Evolutionary conservation across 306 rosid species (phyloP).

Genomic region (Quercus ilex): DNA sequence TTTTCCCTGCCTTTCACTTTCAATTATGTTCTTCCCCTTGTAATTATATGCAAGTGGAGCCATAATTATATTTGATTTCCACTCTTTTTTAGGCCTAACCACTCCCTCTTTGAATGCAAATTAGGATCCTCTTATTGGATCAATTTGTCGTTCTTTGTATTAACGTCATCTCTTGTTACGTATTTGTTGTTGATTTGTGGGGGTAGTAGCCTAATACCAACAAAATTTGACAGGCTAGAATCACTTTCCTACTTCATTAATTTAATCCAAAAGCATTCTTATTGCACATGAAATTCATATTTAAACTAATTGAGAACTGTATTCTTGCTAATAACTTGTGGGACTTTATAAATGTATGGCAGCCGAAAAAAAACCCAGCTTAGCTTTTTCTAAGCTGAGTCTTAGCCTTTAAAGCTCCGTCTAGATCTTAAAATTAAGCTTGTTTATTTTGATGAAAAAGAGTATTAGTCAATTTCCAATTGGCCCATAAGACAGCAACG

Average conservation of each 20-base stretch:
- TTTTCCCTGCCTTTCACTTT: constrained; percentile 16
- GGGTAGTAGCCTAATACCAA: constrained; percentile 30
- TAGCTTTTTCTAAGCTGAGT: not conserved
- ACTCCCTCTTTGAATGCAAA: constrained; percentile 27
- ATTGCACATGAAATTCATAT: not conserved
- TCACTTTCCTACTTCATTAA: constrained; percentile 26
- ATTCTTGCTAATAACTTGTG: not conserved
- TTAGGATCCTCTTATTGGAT: constrained; percentile 29
- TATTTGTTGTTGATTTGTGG: constrained; percentile 38
- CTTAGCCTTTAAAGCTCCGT: not conserved
- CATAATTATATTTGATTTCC: constrained; percentile 30
- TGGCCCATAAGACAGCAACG: too few species aligned
- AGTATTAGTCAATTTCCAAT: too few species aligned
- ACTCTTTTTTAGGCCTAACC: constrained; percentile 33
- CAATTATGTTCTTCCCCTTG: constrained; percentile 20
- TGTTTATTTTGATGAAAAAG: too few species aligned
- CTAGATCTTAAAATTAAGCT: too few species aligned
- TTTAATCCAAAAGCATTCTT: constrained; percentile 27
- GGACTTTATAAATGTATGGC: not conserved
- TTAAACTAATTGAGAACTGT: not conserved
- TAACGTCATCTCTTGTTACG: constrained; percentile 32
- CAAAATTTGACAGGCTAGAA: constrained; percentile 46
- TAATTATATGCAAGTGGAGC: constrained; percentile 40
- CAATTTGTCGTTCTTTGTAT: not conserved
- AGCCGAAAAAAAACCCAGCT: not conserved